Base-by-base conservation (phyloP, 495 filamentous ascomycete species). In the Penicillium canariense region DNA sequence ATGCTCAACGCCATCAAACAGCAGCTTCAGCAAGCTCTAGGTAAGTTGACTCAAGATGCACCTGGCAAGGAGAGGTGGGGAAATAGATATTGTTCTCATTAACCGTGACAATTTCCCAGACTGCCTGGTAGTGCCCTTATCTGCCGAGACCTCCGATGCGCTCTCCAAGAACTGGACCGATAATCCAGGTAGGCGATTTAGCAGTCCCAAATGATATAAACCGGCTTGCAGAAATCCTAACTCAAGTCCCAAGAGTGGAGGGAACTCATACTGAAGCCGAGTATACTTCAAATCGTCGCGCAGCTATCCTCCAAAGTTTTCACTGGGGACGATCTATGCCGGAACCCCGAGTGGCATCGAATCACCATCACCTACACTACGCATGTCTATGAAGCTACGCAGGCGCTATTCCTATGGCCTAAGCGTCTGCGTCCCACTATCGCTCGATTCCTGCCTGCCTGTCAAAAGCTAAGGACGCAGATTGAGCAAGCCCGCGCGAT, bases 241-340 rank as follows among this genome's bases (percentile, higher is more conserved):
- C n/a, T n/a, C 6, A 32, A 6, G 6, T 32, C 6, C 30, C 6
- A 32, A 32, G 6, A 32, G 6, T 6, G 12, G 6, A 6, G 6
- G 12, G 12, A 6, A 40, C 25, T 62, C 1, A 12, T 11, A 11
- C 45, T 62, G 8, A 54, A 73, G 46, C 62, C 75, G 1, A 67
- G 65, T 4, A 68, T 77, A 30, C 65, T 77, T 22, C 53, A 69
- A 5, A 43, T 79, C n/a, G 66, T 82, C 28, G 73, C 75, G 11
- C 73, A 74, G 14, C 62, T 78, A 8, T 76, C 78, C 4, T 71
- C 76, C 1, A 60, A 70, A n/a, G 63, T 79, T n/a, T 81, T 81
- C 49, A 56, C 79, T 6, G 79, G 79, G 26, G 58, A 55, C 0
- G 60, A 64, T 0, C 45, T 80, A 8, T 77, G 74, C 50, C 71